Evolutionary conservation across 805 yeast species (phyloP).

Genomic region (Metschnikowia lochheadii): DNA sequence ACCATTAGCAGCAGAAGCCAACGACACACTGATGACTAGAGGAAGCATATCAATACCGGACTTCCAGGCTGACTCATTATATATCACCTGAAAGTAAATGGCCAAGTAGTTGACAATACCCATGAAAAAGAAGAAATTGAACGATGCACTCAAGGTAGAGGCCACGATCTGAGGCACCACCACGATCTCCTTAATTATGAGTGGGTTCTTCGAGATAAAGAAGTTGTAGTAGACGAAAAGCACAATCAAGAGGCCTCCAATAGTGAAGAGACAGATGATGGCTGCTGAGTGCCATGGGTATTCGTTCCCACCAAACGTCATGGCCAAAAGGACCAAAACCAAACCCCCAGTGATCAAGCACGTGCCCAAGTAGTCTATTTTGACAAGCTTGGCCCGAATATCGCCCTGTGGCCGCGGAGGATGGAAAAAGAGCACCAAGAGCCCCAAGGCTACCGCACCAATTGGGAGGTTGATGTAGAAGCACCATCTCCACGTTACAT

Average conservation of each 20-base stretch:
- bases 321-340: constrained; percentile 44
- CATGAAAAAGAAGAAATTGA: constrained; percentile 40
- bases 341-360: constrained; percentile 39
- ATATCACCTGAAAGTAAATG: constrained; percentile 38
- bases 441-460: constrained; percentile 47
- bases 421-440: constrained; percentile 39
- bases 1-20: constrained; percentile 31
- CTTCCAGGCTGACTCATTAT: constrained; percentile 30
- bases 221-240: constrained; percentile 41
- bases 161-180: constrained; percentile 32
- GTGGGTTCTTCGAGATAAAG: constrained; percentile 40
- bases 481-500: constrained; percentile 73
- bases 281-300: constrained; percentile 55
- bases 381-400: constrained; percentile 32
- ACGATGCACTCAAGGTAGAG: constrained; percentile 34
- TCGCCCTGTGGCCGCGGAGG: constrained; percentile 46
- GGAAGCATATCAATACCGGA: constrained; percentile 39
- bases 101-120: constrained; percentile 31
- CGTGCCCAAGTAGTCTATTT: constrained; percentile 50
- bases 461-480: constrained; percentile 67
- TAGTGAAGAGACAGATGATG: constrained; percentile 44
- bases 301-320: constrained; percentile 53
- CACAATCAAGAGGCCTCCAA: constrained; percentile 40
- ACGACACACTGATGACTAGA: constrained; percentile 29
- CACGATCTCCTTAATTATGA: constrained; percentile 42